Evolutionary conservation across 176 grass and related monocot genomes (phyloP), one percentile per base, ranked within the genome.

Genomic region (Coix lacrymajobi): DNA sequence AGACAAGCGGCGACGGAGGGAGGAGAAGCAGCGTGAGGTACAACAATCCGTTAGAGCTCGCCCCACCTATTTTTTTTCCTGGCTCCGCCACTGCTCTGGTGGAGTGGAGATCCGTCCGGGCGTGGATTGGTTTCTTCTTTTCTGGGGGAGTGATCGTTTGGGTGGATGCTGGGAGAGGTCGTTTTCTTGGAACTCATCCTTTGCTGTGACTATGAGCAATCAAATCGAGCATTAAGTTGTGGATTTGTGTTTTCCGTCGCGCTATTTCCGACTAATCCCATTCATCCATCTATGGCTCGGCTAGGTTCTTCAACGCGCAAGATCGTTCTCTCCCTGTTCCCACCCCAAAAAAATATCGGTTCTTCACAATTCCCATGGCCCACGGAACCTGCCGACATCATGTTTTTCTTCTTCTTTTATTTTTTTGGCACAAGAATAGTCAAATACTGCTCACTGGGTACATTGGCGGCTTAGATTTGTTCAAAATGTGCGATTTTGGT

Each of bases 331-430:
- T 22, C 20, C 43, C 6, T 57, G 22, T 9, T n/a, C 51, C 54
- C 54, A 57, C 28, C 14, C 14, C 6, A 13, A n/a, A 30, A 31
- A 61, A 62, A 43, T 44, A 26, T 78, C 75, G 37, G 25, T 41
- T 62, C 34, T 43, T 39, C 24, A 30, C 14, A 28, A 44, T 16
- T 40, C 25, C 41, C 12, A 25, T 66, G 43, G 29, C 62, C 60
- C 61, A 79, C 61, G 29, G 77, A 4, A 39, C 57, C 78, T 90
- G 78, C 66, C 73, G 88, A 85, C 83, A 30, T 83, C 76, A 30
- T 85, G 5, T 51, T 79, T 79, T 26, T 45, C 32, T 84, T 13
- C 33, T 45, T 73, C 57, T 60, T 76, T 40, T 17, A 11, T 67
- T 72, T 77, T 85, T 24, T 22, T 3, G 25, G 22, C 15, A 64